Percentiles rank a stretch among this genome's conserved stretches.
Conservation (phyloP, 495 filamentous ascomycete genomes). For the Talaromyces proteolyticus region DNA sequence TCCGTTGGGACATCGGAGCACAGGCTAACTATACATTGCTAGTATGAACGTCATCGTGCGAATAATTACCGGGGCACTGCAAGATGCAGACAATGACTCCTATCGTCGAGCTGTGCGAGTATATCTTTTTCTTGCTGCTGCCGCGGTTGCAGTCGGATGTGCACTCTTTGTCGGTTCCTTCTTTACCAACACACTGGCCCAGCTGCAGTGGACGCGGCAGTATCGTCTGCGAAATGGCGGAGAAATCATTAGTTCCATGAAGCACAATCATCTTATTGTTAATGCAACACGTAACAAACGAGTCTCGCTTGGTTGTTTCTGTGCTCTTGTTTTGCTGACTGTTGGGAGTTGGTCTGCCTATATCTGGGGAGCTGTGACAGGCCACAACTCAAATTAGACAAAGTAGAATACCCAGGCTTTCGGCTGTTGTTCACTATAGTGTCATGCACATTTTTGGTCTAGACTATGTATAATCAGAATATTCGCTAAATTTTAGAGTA, state of each 20-base stretch:
- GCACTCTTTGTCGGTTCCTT: constrained; percentile 21
- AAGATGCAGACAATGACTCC: constrained; percentile 34
- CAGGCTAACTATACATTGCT: constrained; percentile 2
- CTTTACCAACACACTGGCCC: constrained; percentile 17
- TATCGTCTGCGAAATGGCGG: constrained; percentile 24
- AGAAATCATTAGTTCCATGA: constrained; percentile 20
- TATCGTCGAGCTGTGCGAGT: constrained; percentile 34
- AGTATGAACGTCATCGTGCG: constrained; percentile 41
- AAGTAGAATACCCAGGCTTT: no score
- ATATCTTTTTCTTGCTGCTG: constrained; percentile 30
- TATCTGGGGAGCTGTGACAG: constrained; percentile 38
- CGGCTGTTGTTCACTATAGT: no score
- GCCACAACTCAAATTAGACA: constrained; percentile 31
- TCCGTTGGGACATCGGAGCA: not conserved
- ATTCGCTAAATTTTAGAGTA: no score
- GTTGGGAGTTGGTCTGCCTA: constrained; percentile 35
- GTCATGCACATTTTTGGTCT: no score
- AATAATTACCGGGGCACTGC: constrained; percentile 35
- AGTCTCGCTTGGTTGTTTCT: constrained; percentile 26
- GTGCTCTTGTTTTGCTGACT: constrained; percentile 18
- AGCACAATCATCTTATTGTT: constrained; percentile 19
- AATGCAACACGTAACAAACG: constrained; percentile 16
- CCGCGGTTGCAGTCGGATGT: constrained; percentile 21
- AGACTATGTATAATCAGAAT: no score
- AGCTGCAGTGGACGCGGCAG: constrained; percentile 36